These are phyloP conservation scores for Cardamine resedifolia DNA, from an alignment of 345 rosid species.

Conservation along the genomic window DNA sequence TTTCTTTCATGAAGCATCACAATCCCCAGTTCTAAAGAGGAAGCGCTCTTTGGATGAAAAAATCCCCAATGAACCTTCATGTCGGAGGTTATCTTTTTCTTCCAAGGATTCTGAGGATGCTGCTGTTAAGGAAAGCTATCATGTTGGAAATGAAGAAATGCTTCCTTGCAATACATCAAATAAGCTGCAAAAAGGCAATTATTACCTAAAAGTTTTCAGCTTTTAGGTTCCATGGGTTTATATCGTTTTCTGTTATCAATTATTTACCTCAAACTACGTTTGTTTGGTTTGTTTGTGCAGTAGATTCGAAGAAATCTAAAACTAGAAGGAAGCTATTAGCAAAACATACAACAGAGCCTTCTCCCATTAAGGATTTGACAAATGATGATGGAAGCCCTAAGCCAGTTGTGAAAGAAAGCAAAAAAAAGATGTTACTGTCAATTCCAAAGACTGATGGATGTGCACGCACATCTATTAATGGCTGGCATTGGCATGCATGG, in stretches of 20 bases:
- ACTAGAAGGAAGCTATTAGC: conserved; percentile 49
- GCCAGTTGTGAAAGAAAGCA: conserved; percentile 43
- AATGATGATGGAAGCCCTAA: conserved; percentile 36
- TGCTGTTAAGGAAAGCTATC: conserved; percentile 25
- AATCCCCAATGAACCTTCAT: conserved; percentile 26
- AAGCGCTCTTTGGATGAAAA: conserved; percentile 38
- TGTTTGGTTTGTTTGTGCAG: conserved; percentile 28
- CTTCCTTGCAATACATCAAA: conserved; percentile 35
- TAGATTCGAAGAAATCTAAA: conserved; percentile 49
- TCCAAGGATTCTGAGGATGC: conserved; percentile 33
- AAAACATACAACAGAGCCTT: conserved; percentile 33
- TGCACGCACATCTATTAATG: conserved; percentile 89
- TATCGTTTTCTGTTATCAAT: background rate
- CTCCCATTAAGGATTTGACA: conserved; percentile 46
- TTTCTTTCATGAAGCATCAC: conserved; percentile 35
- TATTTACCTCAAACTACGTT: conserved; percentile 15
- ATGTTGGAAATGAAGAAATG: conserved; percentile 40
- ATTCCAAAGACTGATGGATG: conserved; percentile 82
- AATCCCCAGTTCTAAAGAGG: conserved; percentile 33
- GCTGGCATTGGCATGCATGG: conserved; percentile 96
- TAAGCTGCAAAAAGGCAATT: conserved; percentile 39
- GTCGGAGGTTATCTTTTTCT: conserved; percentile 37
- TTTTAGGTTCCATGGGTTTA: background rate
- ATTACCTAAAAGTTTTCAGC: background rate
- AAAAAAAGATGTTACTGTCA: conserved; percentile 42